These are phyloP conservation scores for Triticum dicoccoides DNA, from an alignment of 176 grass and related monocot genomes.

Conservation along the genomic window DNA sequence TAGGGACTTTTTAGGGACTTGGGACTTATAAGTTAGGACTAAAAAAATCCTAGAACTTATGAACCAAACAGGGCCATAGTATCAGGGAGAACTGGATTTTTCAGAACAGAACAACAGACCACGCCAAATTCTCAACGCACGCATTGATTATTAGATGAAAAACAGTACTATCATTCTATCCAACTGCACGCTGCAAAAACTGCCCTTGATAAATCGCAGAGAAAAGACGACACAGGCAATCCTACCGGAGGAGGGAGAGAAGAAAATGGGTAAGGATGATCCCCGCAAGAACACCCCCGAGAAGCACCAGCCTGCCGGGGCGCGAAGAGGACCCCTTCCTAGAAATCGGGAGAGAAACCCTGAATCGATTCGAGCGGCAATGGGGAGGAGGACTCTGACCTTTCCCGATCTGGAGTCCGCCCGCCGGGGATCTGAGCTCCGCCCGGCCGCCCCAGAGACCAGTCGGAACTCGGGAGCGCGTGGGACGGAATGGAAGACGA, in stretches of 20 bases:
- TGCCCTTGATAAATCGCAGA: not conserved
- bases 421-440: not conserved
- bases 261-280: not conserved
- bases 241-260: not conserved
- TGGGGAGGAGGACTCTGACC: not conserved
- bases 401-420: not conserved
- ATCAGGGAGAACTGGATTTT: not conserved
- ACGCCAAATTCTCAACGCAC: not conserved
- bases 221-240: not conserved
- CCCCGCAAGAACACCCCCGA: not conserved
- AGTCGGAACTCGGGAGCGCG: not conserved
- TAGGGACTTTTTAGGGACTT: too few relatives aligned
- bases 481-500: not conserved
- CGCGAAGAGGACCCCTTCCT: not conserved
- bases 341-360: not conserved
- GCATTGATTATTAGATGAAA: not conserved
- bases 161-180: not conserved
- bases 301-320: not conserved
- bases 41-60: too few relatives aligned
- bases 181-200: not conserved
- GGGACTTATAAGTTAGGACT: too few relatives aligned
- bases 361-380: not conserved
- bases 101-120: too few relatives aligned
- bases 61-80: too few relatives aligned
- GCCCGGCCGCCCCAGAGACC: not conserved